phyloP scores from a whole-genome alignment of 192 early-diverging fungal species.

The Umbelopsis isabellina region DNA sequence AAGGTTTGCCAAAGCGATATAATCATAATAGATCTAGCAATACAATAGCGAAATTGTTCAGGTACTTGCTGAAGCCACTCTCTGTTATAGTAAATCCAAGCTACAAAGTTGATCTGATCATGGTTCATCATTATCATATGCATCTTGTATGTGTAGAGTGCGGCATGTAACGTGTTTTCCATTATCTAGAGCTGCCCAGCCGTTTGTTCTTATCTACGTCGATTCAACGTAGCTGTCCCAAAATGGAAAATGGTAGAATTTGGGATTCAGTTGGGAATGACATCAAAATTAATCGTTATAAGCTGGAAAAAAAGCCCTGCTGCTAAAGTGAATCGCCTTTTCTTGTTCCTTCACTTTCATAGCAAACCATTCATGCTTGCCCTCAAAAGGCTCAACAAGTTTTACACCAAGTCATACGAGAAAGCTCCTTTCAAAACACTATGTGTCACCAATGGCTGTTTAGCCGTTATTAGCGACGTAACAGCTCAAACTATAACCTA shows the following conservation, averaged over 20 bases:
- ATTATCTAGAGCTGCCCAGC: too few relatives aligned
- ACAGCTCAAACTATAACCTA: conserved; percentile 62
- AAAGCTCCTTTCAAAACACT: conserved; percentile 66
- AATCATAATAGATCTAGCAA: too few relatives aligned
- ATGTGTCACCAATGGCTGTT: conserved; percentile 64
- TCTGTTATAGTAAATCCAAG: too few relatives aligned
- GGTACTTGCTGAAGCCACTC: too few relatives aligned
- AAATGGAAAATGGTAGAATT: neutral
- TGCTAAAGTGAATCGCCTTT: neutral
- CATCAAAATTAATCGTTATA: conserved; percentile 2
- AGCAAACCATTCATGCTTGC: conserved; percentile 18
- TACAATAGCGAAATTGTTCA: too few relatives aligned
- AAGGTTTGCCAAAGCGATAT: too few relatives aligned
- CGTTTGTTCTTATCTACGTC: too few relatives aligned
- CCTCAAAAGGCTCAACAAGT: conserved; percentile 17
- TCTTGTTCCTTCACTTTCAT: neutral
- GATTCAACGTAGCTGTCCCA: neutral
- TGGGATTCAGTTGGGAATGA: neutral
- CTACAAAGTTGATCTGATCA: too few relatives aligned
- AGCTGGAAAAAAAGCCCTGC: too few relatives aligned
- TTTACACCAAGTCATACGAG: conserved; percentile 51
- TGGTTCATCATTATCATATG: too few relatives aligned
- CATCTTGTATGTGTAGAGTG: too few relatives aligned
- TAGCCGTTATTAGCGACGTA: conserved; percentile 66
- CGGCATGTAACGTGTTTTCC: too few relatives aligned